phyloP scores from a whole-genome alignment of 2,329 filamentous ascomycete species.

The Hypoxylon sp. region DNA sequence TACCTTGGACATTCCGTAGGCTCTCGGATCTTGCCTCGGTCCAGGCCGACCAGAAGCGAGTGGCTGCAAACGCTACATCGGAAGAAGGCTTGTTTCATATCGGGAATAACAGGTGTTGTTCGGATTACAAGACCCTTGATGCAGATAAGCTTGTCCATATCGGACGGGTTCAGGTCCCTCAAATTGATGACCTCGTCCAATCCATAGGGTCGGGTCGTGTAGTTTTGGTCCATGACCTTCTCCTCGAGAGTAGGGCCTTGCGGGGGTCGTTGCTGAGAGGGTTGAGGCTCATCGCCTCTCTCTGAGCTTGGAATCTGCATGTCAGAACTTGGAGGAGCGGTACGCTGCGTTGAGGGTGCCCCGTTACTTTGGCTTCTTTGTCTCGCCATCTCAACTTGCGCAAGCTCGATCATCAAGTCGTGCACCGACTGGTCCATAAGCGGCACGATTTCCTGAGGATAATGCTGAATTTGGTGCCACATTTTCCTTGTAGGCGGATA shows the following conservation, averaged over 20 bases:
- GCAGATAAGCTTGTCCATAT: slow-evolving; percentile 95
- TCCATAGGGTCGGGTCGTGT: slow-evolving; percentile 90
- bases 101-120: slow-evolving; percentile 94
- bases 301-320: slow-evolving; percentile 86
- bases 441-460: slow-evolving; percentile 95
- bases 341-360: slow-evolving; percentile 64
- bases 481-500: slow-evolving; percentile 94
- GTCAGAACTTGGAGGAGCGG: slow-evolving; percentile 74
- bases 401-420: slow-evolving; percentile 91
- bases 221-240: slow-evolving; percentile 82
- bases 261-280: slow-evolving; percentile 55
- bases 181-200: slow-evolving; percentile 89
- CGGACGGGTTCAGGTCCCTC: slow-evolving; percentile 91
- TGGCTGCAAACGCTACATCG: slow-evolving; percentile 94
- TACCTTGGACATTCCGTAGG: slow-evolving; percentile 88
- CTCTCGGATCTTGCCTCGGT: slow-evolving; percentile 95
- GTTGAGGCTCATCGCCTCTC: slow-evolving; percentile 63
- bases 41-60: slow-evolving; percentile 88
- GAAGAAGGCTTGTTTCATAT: slow-evolving; percentile 99
- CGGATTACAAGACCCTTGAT: slow-evolving; percentile 97
- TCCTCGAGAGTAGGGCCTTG: slow-evolving; percentile 74
- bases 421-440: slow-evolving; percentile 96
- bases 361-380: slow-evolving; percentile 61
- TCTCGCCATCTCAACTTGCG: slow-evolving; percentile 80
- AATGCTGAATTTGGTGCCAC: slow-evolving; percentile 94